These are phyloP conservation scores for Podaxis rugospora DNA, from an alignment of 768 basidiomycete species.

Conservation along the genomic window DNA sequence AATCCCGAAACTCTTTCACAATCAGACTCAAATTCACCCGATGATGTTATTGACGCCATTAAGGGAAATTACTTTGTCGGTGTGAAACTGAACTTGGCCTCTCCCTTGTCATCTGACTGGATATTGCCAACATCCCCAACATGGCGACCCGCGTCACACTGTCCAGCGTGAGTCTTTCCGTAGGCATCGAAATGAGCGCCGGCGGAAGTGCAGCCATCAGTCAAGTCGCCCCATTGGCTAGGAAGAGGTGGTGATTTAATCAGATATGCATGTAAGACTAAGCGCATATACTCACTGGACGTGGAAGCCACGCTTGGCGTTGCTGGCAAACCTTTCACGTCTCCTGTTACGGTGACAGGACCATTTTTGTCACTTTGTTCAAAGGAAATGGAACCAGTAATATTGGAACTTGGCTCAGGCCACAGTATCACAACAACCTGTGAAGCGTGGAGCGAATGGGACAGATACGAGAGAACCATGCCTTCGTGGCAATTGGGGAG, in stretches of 20 bases:
- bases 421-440: slow-evolving; percentile 50
- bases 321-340: slow-evolving; percentile 55
- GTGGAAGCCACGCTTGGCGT: slow-evolving; percentile 69
- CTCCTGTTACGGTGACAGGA: slow-evolving; percentile 59
- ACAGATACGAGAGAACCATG: not conserved
- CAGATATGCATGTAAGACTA: not conserved
- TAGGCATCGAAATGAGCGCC: slow-evolving; percentile 79
- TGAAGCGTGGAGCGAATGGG: not conserved
- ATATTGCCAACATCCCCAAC: slow-evolving; percentile 80
- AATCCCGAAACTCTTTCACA: not conserved
- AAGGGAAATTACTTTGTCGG: slow-evolving; percentile 57
- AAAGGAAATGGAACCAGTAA: slow-evolving; percentile 65
- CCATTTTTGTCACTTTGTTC: slow-evolving; percentile 44
- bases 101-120: slow-evolving; percentile 51
- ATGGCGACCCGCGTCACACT: slow-evolving; percentile 49
- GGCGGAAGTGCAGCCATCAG: slow-evolving; percentile 61
- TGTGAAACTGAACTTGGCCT: slow-evolving; percentile 51
- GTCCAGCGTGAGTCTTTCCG: slow-evolving; percentile 62
- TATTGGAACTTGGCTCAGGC: slow-evolving; percentile 44
- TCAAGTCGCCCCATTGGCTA: slow-evolving; percentile 55
- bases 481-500: slow-evolving; percentile 17
- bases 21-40: slow-evolving; percentile 38
- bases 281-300: slow-evolving; percentile 55
- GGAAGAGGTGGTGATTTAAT: not conserved
- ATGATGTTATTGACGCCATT: slow-evolving; percentile 65